Evolutionary conservation across 75 land plant species (phyloP).

Genomic region (Chamaecyparis obtusa): DNA sequence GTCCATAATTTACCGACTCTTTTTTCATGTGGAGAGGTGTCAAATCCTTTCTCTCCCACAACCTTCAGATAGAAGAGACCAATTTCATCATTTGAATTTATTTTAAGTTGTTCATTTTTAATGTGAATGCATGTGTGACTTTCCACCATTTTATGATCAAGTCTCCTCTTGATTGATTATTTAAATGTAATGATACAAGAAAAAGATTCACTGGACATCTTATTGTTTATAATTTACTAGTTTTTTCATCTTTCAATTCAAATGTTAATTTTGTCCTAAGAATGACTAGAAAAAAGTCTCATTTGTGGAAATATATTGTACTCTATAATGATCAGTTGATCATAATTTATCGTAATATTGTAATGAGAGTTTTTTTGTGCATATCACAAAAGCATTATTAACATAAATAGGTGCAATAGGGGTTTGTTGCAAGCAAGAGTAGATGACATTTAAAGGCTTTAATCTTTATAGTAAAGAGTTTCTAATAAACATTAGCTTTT

Average conservation of each 20-base stretch:
- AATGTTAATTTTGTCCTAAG: neutral
- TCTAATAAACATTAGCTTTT: no score
- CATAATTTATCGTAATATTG: neutral
- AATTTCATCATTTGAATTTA: neutral
- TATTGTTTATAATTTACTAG: neutral
- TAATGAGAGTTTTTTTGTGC: neutral
- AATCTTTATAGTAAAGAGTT: neutral
- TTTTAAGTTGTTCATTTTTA: neutral
- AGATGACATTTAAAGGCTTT: neutral
- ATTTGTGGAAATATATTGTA: neutral
- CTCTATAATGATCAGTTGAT: neutral
- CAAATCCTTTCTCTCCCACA: neutral
- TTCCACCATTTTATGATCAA: neutral
- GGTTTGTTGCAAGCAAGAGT: neutral
- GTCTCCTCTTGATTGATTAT: neutral
- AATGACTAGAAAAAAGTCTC: neutral
- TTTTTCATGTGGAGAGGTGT: neutral
- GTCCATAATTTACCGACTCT: neutral
- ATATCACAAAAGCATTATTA: neutral
- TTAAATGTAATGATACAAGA: neutral
- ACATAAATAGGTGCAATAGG: slow-evolving; percentile 49
- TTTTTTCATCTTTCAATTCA: neutral
- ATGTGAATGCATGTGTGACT: neutral
- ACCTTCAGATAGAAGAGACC: neutral
- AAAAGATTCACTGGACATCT: neutral